phyloP scores from a whole-genome alignment of 257 asterid genomes.

The Euphrasia confusa region DNA sequence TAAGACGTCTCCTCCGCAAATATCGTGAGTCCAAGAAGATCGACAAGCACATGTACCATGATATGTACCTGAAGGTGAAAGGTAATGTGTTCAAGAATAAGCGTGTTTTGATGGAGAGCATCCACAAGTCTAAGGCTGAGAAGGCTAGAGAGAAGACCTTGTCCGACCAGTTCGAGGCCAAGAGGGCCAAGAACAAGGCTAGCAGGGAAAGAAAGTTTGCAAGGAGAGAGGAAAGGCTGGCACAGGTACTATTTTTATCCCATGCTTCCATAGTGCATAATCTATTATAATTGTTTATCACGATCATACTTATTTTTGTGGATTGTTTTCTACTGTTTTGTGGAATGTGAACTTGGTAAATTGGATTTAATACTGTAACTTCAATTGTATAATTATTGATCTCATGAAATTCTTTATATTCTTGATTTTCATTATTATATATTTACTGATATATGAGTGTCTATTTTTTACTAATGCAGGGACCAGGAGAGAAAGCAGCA shows the following conservation, averaged over 20 bases:
- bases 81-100: conserved; percentile 58
- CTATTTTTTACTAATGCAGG: conserved; percentile 30
- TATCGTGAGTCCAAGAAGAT: no score
- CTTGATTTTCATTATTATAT: no score
- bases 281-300: no score
- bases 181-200: conserved; percentile 77
- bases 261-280: neutral
- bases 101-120: conserved; percentile 63
- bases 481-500: conserved; percentile 49
- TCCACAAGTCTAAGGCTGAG: conserved; percentile 66
- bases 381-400: neutral
- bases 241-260: conserved; percentile 15
- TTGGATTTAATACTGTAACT: no score
- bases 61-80: no score
- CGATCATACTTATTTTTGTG: no score
- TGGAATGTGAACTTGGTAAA: no score
- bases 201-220: conserved; percentile 66
- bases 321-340: neutral
- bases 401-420: neutral
- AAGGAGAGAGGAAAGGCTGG: conserved; percentile 68
- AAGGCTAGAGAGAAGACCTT: conserved; percentile 70
- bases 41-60: no score
- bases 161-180: conserved; percentile 70
- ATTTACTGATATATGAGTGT: neutral
- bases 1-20: neutral